Conservation (phyloP, 2,329 filamentous ascomycete genomes). For the Fusarium sp. region DNA sequence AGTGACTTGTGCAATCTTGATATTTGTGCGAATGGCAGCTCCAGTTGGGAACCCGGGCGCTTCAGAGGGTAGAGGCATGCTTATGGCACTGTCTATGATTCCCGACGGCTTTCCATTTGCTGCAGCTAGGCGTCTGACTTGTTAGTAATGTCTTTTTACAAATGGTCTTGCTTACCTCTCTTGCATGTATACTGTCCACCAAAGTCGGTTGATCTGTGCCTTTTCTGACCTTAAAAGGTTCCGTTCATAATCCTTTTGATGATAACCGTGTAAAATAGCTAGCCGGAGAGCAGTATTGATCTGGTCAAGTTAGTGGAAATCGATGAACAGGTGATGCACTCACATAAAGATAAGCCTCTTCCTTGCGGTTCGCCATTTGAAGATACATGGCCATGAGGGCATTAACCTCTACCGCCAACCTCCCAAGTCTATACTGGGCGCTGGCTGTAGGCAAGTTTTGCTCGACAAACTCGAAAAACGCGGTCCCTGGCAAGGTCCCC, state of each 20-base stretch:
- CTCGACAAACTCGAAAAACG: neutral
- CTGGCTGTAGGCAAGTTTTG: neutral
- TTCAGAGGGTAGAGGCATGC: neutral
- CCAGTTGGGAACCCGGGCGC: neutral
- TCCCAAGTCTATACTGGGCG: neutral
- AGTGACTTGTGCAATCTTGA: neutral
- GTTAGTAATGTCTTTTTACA: neutral
- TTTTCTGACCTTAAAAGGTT: neutral
- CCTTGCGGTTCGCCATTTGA: conserved; percentile 12
- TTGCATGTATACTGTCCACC: neutral
- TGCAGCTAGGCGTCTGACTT: neutral
- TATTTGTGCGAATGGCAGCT: neutral
- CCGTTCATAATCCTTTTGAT: neutral
- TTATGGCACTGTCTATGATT: neutral
- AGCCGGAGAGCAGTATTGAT: neutral
- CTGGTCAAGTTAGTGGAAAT: fast-evolving
- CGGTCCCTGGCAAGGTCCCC: neutral
- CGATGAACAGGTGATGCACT: neutral
- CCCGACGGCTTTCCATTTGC: neutral
- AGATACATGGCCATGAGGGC: conserved; percentile 16
- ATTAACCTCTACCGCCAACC: conserved; percentile 6
- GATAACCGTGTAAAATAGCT: neutral
- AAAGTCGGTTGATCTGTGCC: neutral
- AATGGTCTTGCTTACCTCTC: neutral
- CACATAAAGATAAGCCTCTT: conserved; percentile 12